Conservation (phyloP, 2,329 filamentous ascomycete species). For the Huntiella omanensis region DNA sequence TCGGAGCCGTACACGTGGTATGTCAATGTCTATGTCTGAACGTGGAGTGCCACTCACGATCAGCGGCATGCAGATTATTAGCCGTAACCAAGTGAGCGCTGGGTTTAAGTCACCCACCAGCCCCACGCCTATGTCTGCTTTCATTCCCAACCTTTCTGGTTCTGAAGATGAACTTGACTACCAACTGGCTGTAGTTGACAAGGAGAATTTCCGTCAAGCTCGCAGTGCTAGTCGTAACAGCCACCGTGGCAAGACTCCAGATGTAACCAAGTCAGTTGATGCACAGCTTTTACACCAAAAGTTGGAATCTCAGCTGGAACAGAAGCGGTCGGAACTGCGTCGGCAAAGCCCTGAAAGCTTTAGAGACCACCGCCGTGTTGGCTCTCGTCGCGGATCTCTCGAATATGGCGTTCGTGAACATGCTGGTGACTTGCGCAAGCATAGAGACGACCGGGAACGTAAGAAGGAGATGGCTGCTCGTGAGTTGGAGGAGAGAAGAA, state of each 20-base stretch:
- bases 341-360: neutral
- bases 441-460: constrained; percentile 40
- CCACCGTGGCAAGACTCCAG: constrained; percentile 15
- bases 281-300: neutral
- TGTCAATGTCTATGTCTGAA: neutral
- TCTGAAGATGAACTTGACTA: constrained; percentile 50
- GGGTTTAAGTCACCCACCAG: constrained; percentile 6
- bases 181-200: constrained; percentile 30
- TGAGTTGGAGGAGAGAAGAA: constrained; percentile 73
- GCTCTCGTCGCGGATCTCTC: constrained; percentile 12
- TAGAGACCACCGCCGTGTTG: neutral
- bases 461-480: constrained; percentile 62
- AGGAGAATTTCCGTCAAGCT: constrained; percentile 37
- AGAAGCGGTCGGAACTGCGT: neutral
- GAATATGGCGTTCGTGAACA: constrained; percentile 26
- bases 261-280: constrained; percentile 13
- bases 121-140: constrained; percentile 40
- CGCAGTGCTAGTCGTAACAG: constrained; percentile 29
- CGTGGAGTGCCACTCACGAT: constrained; percentile 44
- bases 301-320: constrained; percentile 13
- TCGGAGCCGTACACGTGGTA: neutral
- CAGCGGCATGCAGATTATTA: constrained; percentile 19
- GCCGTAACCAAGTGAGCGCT: constrained; percentile 5
- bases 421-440: constrained; percentile 33
- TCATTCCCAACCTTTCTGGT: constrained; percentile 28